These are phyloP conservation scores for Magnusiomyces suaveolens DNA, from an alignment of 1,139 yeast genomes.

Conservation along the genomic window DNA sequence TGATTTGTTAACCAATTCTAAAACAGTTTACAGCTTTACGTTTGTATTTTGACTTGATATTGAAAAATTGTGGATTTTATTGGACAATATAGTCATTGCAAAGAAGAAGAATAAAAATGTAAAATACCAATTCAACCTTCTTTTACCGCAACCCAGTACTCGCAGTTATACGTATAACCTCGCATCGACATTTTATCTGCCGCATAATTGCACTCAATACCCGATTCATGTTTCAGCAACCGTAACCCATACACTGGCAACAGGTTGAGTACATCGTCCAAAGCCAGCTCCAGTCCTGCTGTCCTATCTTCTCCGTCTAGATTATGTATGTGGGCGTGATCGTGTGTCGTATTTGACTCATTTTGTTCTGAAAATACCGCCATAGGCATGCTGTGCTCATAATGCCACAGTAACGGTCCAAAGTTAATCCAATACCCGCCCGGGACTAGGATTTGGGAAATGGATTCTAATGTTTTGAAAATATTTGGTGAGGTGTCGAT, in stretches of 20 bases:
- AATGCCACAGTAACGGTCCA: conserved; percentile 85
- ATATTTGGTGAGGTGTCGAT: conserved; percentile 71
- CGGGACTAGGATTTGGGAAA: conserved; percentile 42
- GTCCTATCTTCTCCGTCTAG: conserved; percentile 29
- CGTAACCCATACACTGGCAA: conserved; percentile 47
- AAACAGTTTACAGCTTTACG: no score
- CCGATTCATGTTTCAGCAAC: conserved; percentile 39
- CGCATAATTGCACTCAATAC: conserved; percentile 46
- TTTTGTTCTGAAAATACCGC: neutral
- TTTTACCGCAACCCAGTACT: conserved; percentile 54
- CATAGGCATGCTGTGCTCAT: conserved; percentile 43
- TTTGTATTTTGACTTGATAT: no score
- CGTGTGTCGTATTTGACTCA: neutral
- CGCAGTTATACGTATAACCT: conserved; percentile 53
- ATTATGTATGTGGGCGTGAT: neutral
- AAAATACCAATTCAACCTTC: neutral
- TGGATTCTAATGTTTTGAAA: conserved; percentile 55
- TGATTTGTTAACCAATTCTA: no score
- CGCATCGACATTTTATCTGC: conserved; percentile 47
- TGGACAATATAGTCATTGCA: neutral
- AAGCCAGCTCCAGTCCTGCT: conserved; percentile 55
- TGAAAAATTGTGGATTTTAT: neutral
- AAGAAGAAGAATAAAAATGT: no score
- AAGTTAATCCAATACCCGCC: conserved; percentile 72
- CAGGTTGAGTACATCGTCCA: conserved; percentile 48